These are phyloP conservation scores for Fraxinus paxiana DNA, from an alignment of 305 asterid genomes.

Conservation along the genomic window DNA sequence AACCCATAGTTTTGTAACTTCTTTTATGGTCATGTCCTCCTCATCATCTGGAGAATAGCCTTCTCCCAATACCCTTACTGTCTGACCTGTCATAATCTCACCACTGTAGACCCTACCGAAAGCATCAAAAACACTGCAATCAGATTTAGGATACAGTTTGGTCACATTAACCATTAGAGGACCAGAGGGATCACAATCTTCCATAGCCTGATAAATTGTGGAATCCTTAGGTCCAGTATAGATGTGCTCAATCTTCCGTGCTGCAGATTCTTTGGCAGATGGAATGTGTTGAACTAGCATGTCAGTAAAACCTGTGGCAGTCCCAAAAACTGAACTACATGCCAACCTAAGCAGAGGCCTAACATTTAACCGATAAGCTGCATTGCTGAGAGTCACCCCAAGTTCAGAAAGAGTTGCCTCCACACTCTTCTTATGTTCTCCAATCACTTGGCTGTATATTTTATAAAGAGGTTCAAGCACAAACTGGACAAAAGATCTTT, in stretches of 20 bases:
- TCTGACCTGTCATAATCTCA: constrained; percentile 82
- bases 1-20: constrained; percentile 91
- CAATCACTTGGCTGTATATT: constrained; percentile 90
- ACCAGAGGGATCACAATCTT: constrained; percentile 76
- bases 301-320: constrained; percentile 93
- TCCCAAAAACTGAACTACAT: constrained; percentile 89
- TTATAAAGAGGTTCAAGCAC: constrained; percentile 93
- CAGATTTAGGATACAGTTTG: constrained; percentile 90
- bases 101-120: constrained; percentile 98
- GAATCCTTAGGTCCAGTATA: constrained; percentile 88
- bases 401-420: constrained; percentile 84
- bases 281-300: constrained; percentile 96
- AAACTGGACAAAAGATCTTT: constrained; percentile 91
- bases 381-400: constrained; percentile 88
- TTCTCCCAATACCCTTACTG: constrained; percentile 88
- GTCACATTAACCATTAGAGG: constrained; percentile 90
- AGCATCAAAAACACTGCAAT: constrained; percentile 94
- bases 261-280: constrained; percentile 86
- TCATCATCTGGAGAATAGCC: constrained; percentile 98
- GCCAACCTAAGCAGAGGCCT: constrained; percentile 87
- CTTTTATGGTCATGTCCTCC: constrained; percentile 96
- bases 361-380: constrained; percentile 82
- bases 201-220: constrained; percentile 69
- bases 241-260: constrained; percentile 74
- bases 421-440: constrained; percentile 95